phyloP scores from a whole-genome alignment of 805 yeast species.

The Cyberlindnera americana region DNA sequence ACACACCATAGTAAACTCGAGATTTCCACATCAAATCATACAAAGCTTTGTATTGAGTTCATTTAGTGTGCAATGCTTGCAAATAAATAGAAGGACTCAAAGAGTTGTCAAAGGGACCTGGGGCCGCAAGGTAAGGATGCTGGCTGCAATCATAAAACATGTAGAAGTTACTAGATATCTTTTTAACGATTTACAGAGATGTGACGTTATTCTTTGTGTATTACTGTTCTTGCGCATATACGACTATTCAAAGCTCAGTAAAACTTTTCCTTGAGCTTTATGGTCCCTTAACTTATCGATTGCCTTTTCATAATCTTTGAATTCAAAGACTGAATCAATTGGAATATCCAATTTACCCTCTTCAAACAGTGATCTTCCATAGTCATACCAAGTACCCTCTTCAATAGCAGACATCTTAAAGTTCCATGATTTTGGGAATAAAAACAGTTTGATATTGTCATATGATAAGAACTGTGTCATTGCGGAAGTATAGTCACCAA shows the following conservation, averaged over 20 bases:
- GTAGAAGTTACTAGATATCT: too few species aligned
- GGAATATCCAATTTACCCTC: slow-evolving; percentile 40
- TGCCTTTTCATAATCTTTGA: slow-evolving; percentile 52
- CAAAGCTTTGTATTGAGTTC: too few species aligned
- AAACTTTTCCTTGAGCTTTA: slow-evolving; percentile 59
- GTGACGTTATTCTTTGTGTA: too few species aligned
- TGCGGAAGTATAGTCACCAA: slow-evolving; percentile 27
- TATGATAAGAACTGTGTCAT: slow-evolving; percentile 6
- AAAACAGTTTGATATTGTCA: slow-evolving; percentile 9
- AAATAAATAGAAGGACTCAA: too few species aligned
- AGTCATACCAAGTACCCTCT: slow-evolving; percentile 20
- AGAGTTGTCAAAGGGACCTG: too few species aligned
- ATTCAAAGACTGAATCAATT: slow-evolving; percentile 48
- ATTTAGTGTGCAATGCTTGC: too few species aligned
- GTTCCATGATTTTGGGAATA: slow-evolving; percentile 23
- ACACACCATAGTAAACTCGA: background rate
- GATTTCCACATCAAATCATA: too few species aligned
- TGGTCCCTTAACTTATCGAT: slow-evolving; percentile 43
- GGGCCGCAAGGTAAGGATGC: too few species aligned
- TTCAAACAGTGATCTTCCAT: slow-evolving; percentile 34
- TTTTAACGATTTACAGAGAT: too few species aligned
- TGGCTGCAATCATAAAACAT: too few species aligned
- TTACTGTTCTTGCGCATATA: too few species aligned
- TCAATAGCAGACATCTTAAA: slow-evolving; percentile 23
- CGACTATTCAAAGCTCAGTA: too few species aligned